A percentile compares a stretch with the other conserved stretches of the same genome.
Conservation (phyloP, 768 basidiomycete species). For the Boletus rubescentipes region DNA sequence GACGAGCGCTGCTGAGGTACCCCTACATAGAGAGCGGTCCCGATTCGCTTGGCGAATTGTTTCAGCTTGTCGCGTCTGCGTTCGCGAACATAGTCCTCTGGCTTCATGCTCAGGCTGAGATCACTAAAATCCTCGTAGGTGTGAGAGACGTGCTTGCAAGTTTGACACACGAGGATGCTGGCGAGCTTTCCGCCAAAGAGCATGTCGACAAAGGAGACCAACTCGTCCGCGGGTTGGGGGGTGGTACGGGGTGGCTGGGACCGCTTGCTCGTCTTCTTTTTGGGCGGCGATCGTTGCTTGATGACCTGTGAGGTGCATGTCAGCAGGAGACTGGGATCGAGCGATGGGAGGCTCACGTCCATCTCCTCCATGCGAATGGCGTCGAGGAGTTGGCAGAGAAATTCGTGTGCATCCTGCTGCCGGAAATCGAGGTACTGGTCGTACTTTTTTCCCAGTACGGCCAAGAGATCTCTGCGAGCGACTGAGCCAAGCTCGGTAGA, state of each 20-base stretch:
- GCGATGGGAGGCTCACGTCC: slow-evolving; percentile 53
- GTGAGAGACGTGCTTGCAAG: slow-evolving; percentile 90
- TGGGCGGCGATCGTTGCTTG: slow-evolving; percentile 59
- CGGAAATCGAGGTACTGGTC: slow-evolving; percentile 94
- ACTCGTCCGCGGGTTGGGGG: slow-evolving; percentile 36
- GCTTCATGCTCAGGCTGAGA: slow-evolving; percentile 85
- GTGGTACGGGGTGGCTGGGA: background rate
- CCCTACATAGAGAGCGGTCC: slow-evolving; percentile 24
- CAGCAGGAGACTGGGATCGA: background rate
- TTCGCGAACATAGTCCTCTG: slow-evolving; percentile 71
- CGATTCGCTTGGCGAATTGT: slow-evolving; percentile 66
- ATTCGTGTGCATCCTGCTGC: slow-evolving; percentile 96
- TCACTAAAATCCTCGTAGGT: slow-evolving; percentile 85
- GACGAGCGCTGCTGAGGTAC: slow-evolving; percentile 49
- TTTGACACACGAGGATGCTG: slow-evolving; percentile 90
- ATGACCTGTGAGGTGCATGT: slow-evolving; percentile 55
- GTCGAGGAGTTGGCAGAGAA: slow-evolving; percentile 85
- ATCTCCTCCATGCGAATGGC: slow-evolving; percentile 94
- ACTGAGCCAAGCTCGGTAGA: background rate
- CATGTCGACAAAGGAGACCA: slow-evolving; percentile 81
- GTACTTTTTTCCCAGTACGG: slow-evolving; percentile 76
- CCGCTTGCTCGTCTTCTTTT: slow-evolving; percentile 37
- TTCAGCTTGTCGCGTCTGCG: slow-evolving; percentile 78
- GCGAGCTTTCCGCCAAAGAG: slow-evolving; percentile 88
- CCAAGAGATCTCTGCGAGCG: slow-evolving; percentile 53